Base-by-base conservation (phyloP, 352 stramenopile genomes). In the Phytophthora boehmeriae region DNA sequence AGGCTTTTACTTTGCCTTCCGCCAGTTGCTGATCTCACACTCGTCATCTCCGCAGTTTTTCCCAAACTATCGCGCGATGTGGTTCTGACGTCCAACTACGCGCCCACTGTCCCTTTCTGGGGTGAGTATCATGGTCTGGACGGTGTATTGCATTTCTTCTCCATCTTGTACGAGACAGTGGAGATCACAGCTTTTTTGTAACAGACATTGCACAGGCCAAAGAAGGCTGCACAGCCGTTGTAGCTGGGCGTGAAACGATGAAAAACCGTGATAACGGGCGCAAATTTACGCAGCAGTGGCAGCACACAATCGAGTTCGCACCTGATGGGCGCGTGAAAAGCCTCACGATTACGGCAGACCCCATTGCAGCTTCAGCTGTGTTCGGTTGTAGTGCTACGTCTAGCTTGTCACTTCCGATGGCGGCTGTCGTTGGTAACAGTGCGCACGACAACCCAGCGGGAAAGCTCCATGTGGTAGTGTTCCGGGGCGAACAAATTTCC, bases 261-360 rank as follows among this genome's bases (percentile, higher is more conserved):
- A 93, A 93, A 61, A 96, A 95, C 63, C 75, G 86, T 54, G 81
- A 93, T 63, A 96, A 95, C 47, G 81, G 82, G 27, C 84, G 88
- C 57, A 94, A 92, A 59, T 96, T 96, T 50, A 95, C 86, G 52
- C 88, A 96, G 71, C 86, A 95, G 47, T 96, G 88, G 88, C 84
- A 95, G 53, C 88, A 96, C 71, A 95, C 86, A 51, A 93, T 96
- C 62, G 84, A 95, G 54, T 96, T 96, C 51, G 84, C 86, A 3
- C 83, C 86, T 5, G 85, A 95, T 55, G 88, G 88, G 47, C 82
- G 86, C 35, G 85, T 96, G 50, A 95, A 94, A 66, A 93, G 83
- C 71, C 63, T 96, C n/a, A 92, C 81, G 2, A 95, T 96, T 59
- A 71, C 78, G 10, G 88, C 88, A 8, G 88, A 96, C 47, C 88